phyloP scores from a whole-genome alignment of 768 basidiomycete genomes.

The Terana coerulea region DNA sequence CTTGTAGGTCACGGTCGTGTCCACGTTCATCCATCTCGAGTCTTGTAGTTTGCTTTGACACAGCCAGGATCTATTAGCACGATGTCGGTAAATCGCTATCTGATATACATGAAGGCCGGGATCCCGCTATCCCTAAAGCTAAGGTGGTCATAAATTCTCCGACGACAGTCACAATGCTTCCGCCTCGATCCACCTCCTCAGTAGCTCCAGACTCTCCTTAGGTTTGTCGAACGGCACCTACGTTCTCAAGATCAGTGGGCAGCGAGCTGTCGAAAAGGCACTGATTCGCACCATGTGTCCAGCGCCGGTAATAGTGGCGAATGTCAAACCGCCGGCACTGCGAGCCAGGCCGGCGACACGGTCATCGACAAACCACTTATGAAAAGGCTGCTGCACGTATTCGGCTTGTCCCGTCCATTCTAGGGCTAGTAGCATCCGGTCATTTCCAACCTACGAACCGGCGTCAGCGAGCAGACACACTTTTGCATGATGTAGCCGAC shows the following conservation, averaged over 20 bases:
- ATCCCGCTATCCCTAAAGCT: too few relatives aligned
- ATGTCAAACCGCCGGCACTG: conserved; percentile 53
- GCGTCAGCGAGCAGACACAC: background rate
- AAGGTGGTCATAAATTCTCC: too few relatives aligned
- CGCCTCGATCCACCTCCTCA: conserved; percentile 45
- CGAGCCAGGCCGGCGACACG: conserved; percentile 51
- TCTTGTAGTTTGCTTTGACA: too few relatives aligned
- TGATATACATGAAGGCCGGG: too few relatives aligned
- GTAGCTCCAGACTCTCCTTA: conserved; percentile 45
- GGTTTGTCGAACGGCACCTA: conserved; percentile 66
- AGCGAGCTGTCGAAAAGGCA: background rate
- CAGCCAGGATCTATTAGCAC: too few relatives aligned
- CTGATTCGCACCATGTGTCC: conserved; percentile 60
- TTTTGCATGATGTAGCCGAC: conserved; percentile 15
- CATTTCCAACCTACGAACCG: conserved; percentile 45
- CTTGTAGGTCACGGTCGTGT: too few relatives aligned
- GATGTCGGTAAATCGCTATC: too few relatives aligned
- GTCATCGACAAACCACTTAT: conserved; percentile 36
- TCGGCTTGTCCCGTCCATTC: conserved; percentile 6
- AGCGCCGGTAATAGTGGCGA: conserved; percentile 57
- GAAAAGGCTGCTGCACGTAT: background rate
- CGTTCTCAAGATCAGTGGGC: background rate
- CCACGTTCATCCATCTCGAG: too few relatives aligned
- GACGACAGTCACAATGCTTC: conserved; percentile 12
- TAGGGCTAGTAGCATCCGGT: conserved; percentile 18